Percentiles rank a stretch among this genome's conserved stretches.
These are phyloP conservation scores for Yarrowia galli DNA, from an alignment of 1,139 yeast species.

Conservation along the genomic window DNA sequence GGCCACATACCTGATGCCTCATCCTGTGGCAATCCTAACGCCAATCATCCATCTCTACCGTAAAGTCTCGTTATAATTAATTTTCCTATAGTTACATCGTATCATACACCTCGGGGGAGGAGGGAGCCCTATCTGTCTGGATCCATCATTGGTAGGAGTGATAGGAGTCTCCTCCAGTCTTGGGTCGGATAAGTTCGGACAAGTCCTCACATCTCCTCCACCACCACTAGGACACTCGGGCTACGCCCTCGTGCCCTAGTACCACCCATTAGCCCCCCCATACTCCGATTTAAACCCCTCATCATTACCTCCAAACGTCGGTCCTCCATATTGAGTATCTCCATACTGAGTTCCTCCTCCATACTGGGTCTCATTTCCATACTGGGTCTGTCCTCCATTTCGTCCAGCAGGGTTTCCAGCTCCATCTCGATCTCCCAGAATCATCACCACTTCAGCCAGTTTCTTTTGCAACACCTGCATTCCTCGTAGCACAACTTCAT, in stretches of 20 bases:
- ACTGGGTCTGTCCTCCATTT: conserved; percentile 38
- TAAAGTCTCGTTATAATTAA: background rate
- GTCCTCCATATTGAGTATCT: conserved; percentile 34
- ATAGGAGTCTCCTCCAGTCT: no score
- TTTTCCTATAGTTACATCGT: background rate
- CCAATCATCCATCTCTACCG: no score
- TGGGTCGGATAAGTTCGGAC: no score
- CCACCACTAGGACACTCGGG: background rate
- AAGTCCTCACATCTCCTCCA: background rate
- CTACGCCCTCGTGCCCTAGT: conserved; percentile 7
- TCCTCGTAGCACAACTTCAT: conserved; percentile 85
- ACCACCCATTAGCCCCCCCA: conserved; percentile 24
- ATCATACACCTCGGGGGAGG: no score
- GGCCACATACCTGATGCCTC: no score
- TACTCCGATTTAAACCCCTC: conserved; percentile 31
- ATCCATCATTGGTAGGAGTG: no score
- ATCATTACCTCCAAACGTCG: conserved; percentile 31
- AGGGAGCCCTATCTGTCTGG: no score
- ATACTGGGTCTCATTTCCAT: conserved; percentile 34
- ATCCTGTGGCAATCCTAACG: no score
- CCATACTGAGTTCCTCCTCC: conserved; percentile 39
- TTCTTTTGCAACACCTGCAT: conserved; percentile 86
- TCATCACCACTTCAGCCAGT: conserved; percentile 86
- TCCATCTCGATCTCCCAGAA: conserved; percentile 60
- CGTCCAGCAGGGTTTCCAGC: conserved; percentile 23